These are phyloP conservation scores for Bryum argenteum DNA, from an alignment of 225 moss, liverwort and hornwort genomes.

Conservation along the genomic window DNA sequence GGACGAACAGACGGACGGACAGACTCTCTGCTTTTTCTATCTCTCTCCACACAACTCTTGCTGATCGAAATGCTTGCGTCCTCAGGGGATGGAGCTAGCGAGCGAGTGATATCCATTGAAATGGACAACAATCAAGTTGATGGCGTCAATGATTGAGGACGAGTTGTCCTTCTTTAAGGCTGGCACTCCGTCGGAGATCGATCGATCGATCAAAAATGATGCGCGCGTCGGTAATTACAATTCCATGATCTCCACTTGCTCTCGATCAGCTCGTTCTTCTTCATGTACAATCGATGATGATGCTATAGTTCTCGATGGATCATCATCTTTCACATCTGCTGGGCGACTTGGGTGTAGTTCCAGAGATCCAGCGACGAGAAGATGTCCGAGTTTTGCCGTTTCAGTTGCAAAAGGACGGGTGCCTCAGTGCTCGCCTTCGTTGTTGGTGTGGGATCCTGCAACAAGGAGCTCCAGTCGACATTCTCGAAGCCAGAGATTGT, in stretches of 20 bases:
- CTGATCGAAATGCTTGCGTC: conserved; percentile 18
- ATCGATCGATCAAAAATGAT: too few species aligned
- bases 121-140: neutral
- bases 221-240: too few species aligned
- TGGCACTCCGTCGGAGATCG: too few species aligned
- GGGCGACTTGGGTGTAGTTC: conserved; percentile 52
- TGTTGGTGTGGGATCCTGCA: conserved; percentile 35
- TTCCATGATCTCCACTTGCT: neutral
- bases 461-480: conserved; percentile 53
- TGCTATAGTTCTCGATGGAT: too few species aligned
- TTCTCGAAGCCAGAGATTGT: conserved; percentile 37
- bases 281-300: conserved; percentile 39
- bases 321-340: conserved; percentile 26
- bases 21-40: conserved; percentile 2
- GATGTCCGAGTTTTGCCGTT: conserved; percentile 60
- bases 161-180: neutral
- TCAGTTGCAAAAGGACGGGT: conserved; percentile 48
- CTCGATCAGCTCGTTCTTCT: conserved; percentile 20
- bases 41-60: conserved; percentile 34
- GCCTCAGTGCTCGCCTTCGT: conserved; percentile 11
- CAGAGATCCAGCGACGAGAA: conserved; percentile 56
- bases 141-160: neutral
- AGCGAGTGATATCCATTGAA: neutral
- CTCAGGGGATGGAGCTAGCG: conserved; percentile 3
- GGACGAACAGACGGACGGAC: neutral